Evolutionary conservation across 1,284 basidiomycete species (phyloP), one percentile per base, ranked within the genome.

Genomic region (Tilletia caries): DNA sequence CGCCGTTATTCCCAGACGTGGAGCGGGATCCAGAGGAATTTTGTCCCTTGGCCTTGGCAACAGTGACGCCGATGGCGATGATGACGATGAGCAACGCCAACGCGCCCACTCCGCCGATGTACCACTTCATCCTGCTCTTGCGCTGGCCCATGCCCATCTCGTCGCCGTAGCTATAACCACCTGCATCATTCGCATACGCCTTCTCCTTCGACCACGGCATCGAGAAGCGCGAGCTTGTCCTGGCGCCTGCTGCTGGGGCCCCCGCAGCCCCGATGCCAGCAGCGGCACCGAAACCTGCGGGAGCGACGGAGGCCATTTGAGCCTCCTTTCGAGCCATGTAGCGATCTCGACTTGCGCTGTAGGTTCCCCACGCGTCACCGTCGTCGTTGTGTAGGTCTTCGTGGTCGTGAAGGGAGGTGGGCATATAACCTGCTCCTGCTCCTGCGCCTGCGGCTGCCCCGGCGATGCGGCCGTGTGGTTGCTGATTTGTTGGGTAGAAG

Each of bases 321-420:
- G 73, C 75, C n/a, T 72, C 66, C 44, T 73, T 77, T 23, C 77
- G 71, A 1, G 65, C 50, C 13, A 79, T 70, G 67, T 75, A 79
- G 2, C 77, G 75, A 0, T 79, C 77, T 1, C 77, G 69, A 74
- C 54, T 60, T 18, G 54, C 23, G 54, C 12, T 60, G 54, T 18
- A 60, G 23, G 23, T 48, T 2, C 69, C 70, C 73, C 73, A 74
- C 1, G 71, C 75, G 15, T 76, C 73, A 2, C 64, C 64, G 44
- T 68, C 64, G 46, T 72, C 65, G 5, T 32, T 23, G 50, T 8
- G 6, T 15, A 64, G 20, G 32, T 33, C 48, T n/a, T 41, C 50
- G 25, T 41, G 27, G 29, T 37, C 50, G 3, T 67, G 66, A 4
- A 48, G 27, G 20, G 72, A 43, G 64, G 67, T 67, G 62, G 54